Evolutionary conservation across 2,329 filamentous ascomycete genomes (phyloP).

Genomic region (Hypoxylon sp.): DNA sequence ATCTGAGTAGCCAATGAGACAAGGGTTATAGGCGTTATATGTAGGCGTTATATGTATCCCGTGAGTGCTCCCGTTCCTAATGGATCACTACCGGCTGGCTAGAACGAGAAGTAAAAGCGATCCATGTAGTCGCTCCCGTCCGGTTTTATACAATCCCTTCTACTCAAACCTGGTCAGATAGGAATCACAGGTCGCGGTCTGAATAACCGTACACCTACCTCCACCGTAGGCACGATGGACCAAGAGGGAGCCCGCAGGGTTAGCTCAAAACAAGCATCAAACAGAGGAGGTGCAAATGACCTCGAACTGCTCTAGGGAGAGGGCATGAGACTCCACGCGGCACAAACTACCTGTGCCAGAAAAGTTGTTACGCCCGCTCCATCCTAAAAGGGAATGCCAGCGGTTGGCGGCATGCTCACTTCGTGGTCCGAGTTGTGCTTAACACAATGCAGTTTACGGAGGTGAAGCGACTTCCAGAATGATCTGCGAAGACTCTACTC

Average conservation of each 20-base stretch:
- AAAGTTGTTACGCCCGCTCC: constrained; percentile 37
- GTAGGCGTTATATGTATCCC: constrained; percentile 35
- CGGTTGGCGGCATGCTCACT: constrained; percentile 37
- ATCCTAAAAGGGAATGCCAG: constrained; percentile 40
- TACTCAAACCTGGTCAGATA: constrained; percentile 3
- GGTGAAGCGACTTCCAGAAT: constrained; percentile 33
- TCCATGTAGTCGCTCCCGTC: constrained; percentile 45
- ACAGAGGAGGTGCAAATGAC: constrained; percentile 52
- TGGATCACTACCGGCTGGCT: constrained; percentile 27
- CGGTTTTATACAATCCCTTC: constrained; percentile 47
- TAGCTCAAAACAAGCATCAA: constrained; percentile 62
- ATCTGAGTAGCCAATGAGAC: constrained; percentile 22
- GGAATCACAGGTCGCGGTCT: constrained; percentile 2
- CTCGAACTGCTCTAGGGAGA: constrained; percentile 38
- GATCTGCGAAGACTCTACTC: constrained; percentile 37
- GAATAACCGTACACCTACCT: constrained; percentile 28
- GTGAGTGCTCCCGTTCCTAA: constrained; percentile 31
- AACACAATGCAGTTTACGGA: constrained; percentile 11
- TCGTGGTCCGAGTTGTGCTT: constrained; percentile 20
- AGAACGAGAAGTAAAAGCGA: constrained; percentile 31
- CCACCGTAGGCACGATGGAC: constrained; percentile 21
- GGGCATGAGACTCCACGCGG: constrained; percentile 44
- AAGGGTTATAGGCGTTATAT: constrained; percentile 39
- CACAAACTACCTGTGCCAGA: constrained; percentile 35
- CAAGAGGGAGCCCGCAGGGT: constrained; percentile 54